A percentile compares a stretch with the other conserved stretches of the same genome.
phyloP scores from a whole-genome alignment of 306 rosid genomes.

The Medicago arabica region DNA sequence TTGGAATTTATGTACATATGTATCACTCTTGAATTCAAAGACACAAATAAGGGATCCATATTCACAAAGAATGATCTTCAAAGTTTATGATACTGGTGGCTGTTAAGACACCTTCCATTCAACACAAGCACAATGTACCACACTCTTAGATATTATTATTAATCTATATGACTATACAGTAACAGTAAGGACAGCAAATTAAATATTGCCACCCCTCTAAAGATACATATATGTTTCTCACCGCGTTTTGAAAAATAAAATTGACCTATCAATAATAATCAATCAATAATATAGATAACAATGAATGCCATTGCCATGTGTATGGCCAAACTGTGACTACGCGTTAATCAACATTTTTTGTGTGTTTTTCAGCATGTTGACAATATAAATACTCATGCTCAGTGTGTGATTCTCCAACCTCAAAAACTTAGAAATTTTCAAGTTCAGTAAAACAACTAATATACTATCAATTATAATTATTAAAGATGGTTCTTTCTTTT shows the following conservation, averaged over 20 bases:
- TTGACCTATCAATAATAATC: background rate
- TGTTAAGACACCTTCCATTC: background rate
- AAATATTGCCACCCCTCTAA: slow-evolving; percentile 5
- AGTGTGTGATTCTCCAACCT: background rate
- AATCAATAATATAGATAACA: background rate
- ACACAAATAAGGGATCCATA: too few species aligned
- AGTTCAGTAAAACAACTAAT: background rate
- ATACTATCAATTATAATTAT: background rate
- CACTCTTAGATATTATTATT: background rate
- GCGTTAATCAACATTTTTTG: background rate
- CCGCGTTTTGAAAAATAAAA: background rate
- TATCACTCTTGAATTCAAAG: too few species aligned
- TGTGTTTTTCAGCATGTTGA: background rate
- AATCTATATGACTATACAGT: background rate
- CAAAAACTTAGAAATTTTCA: background rate
- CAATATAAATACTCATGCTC: background rate
- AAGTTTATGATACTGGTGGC: background rate
- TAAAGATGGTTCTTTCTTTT: slow-evolving; percentile 46
- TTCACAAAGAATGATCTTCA: too few species aligned
- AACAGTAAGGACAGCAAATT: background rate
- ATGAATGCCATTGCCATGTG: background rate
- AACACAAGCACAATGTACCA: background rate
- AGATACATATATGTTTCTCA: background rate
- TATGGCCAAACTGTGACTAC: background rate
- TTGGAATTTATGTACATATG: too few species aligned